Conservation (phyloP, 2,329 filamentous ascomycete genomes). For the Neofusicoccum cordaticola region DNA sequence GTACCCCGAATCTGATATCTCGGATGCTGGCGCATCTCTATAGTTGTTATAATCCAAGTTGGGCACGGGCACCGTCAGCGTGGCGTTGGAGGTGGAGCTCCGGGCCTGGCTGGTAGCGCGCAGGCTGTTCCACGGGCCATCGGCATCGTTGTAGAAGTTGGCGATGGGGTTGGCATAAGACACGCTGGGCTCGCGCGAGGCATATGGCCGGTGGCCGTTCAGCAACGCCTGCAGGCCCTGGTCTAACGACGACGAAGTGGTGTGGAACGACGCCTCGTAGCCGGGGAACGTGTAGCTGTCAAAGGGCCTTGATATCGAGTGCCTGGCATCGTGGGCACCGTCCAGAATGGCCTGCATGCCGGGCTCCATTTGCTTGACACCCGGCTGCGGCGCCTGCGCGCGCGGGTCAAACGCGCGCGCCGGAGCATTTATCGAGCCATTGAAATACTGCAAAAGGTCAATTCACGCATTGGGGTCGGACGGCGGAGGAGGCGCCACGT, state of each 20-base stretch:
- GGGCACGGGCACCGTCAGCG: background rate
- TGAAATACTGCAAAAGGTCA: constrained; percentile 9
- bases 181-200: background rate
- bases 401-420: background rate
- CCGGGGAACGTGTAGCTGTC: background rate
- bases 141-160: constrained; percentile 10
- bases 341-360: background rate
- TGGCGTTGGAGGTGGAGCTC: background rate
- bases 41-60: constrained; percentile 23
- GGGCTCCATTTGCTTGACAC: background rate
- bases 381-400: background rate
- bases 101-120: constrained; percentile 5
- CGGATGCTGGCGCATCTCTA: constrained; percentile 24
- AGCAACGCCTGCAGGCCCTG: background rate
- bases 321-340: background rate
- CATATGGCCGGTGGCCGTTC: background rate
- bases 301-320: background rate
- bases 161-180: constrained; percentile 9
- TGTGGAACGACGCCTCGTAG: constrained; percentile 4
- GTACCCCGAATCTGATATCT: constrained; percentile 36
- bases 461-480: background rate
- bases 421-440: background rate
- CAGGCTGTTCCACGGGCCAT: constrained; percentile 14
- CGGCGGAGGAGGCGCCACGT: background rate
- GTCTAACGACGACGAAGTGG: background rate